Percentiles rank a stretch among this genome's conserved stretches.
Evolutionary conservation across 306 rosid genomes (phyloP).

Genomic region (Malus fusca): DNA sequence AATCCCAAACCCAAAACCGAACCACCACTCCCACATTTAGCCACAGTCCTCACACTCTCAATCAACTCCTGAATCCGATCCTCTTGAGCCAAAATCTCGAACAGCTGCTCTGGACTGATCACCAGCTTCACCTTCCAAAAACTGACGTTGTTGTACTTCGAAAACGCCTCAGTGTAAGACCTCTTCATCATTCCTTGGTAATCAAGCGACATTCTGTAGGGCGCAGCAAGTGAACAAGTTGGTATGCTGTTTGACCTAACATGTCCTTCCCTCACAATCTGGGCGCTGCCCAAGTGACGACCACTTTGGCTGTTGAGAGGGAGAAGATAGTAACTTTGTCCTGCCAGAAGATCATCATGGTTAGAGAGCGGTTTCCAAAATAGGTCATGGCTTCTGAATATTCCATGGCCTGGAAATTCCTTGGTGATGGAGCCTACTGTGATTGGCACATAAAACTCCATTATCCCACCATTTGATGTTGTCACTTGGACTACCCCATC

Average conservation of each 20-base stretch:
- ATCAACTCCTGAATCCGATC: slow-evolving; percentile 57
- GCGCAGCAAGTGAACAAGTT: slow-evolving; percentile 14
- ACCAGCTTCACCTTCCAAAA: slow-evolving; percentile 88
- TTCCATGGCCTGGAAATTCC: slow-evolving; percentile 61
- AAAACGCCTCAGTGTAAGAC: slow-evolving; percentile 41
- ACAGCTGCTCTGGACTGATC: slow-evolving; percentile 54
- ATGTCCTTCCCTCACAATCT: slow-evolving; percentile 50
- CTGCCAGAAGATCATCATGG: slow-evolving; percentile 46
- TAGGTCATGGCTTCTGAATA: slow-evolving; percentile 66
- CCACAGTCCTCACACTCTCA: slow-evolving; percentile 69
- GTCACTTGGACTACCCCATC: slow-evolving; percentile 41
- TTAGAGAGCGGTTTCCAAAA: slow-evolving; percentile 66
- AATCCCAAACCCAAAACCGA: slow-evolving; percentile 33
- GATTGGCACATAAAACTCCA: slow-evolving; percentile 64
- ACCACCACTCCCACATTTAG: slow-evolving; percentile 53
- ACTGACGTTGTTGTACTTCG: slow-evolving; percentile 30
- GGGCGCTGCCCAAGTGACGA: not conserved
- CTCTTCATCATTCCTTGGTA: slow-evolving; percentile 45
- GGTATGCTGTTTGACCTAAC: slow-evolving; percentile 66
- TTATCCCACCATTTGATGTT: slow-evolving; percentile 72
- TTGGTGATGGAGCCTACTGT: slow-evolving; percentile 51
- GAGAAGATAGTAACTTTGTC: slow-evolving; percentile 57
- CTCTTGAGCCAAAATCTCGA: slow-evolving; percentile 70
- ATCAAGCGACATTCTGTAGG: slow-evolving; percentile 69
- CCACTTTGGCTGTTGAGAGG: slow-evolving; percentile 31